Percentiles rank a stretch among this genome's conserved stretches.
Evolutionary conservation across 2,329 filamentous ascomycete species (phyloP).

Genomic region (Colletotrichum nymphaeae): DNA sequence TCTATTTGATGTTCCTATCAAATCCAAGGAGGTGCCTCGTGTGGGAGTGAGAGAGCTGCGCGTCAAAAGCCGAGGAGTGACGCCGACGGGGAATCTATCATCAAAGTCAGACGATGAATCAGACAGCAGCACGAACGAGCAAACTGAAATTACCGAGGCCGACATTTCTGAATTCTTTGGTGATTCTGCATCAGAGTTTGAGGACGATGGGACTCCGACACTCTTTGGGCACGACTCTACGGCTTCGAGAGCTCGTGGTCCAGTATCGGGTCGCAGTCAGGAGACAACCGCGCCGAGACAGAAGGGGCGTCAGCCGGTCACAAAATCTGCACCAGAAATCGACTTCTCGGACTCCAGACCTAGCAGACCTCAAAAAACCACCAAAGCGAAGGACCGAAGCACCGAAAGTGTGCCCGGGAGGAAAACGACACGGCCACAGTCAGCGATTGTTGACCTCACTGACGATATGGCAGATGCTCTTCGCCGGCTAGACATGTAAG

Average conservation of each 20-base stretch:
- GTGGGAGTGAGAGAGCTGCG: neutral
- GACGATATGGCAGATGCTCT: constrained; percentile 21
- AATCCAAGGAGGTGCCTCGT: neutral
- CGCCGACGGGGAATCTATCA: neutral
- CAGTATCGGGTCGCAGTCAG: neutral
- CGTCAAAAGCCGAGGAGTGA: neutral
- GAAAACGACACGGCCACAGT: neutral
- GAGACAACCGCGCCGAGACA: neutral
- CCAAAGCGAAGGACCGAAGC: neutral
- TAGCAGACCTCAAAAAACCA: neutral
- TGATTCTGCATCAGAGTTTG: constrained; percentile 17
- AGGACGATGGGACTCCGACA: neutral
- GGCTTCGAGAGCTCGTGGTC: neutral
- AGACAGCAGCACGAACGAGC: constrained; percentile 8
- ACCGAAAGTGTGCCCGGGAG: neutral
- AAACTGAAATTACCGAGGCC: constrained; percentile 30
- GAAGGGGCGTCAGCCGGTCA: neutral
- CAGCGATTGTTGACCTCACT: constrained; percentile 8
- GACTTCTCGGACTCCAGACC: neutral
- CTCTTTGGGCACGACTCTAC: neutral
- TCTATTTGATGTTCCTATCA: neutral
- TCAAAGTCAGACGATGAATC: neutral
- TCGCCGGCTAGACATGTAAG: constrained; percentile 26
- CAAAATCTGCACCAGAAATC: neutral
- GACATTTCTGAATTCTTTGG: constrained; percentile 29